phyloP scores from a whole-genome alignment of 306 rosid genomes.

The Citrullus colocynthis region DNA sequence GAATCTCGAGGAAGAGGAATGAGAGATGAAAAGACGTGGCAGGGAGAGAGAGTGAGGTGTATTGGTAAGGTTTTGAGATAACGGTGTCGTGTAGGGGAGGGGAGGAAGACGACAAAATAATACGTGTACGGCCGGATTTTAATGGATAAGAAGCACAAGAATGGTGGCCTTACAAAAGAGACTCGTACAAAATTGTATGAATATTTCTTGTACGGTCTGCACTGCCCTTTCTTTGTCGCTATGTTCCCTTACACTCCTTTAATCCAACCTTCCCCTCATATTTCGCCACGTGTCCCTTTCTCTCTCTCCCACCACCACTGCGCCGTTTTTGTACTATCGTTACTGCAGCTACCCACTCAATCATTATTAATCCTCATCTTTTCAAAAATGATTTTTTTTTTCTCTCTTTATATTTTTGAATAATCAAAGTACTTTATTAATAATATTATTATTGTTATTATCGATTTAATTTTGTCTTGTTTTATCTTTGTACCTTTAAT shows the following conservation, averaged over 20 bases:
- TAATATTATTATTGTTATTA: no score
- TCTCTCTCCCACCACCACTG: not conserved
- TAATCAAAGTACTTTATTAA: no score
- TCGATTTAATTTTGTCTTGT: no score
- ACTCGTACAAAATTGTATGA: not conserved
- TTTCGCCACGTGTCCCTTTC: slow-evolving; percentile 21
- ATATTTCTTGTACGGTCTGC: slow-evolving; percentile 12
- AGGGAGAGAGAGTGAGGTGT: not conserved
- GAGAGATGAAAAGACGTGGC: not conserved
- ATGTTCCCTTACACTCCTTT: not conserved
- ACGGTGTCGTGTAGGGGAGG: not conserved
- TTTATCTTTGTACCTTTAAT: no score
- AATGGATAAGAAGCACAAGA: not conserved
- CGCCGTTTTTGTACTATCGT: not conserved
- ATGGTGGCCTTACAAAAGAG: not conserved
- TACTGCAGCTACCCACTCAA: no score
- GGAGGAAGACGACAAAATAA: slow-evolving; percentile 4
- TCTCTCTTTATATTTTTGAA: no score
- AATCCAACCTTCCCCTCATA: not conserved
- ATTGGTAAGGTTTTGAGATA: not conserved
- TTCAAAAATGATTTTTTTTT: no score
- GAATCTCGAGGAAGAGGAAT: not conserved
- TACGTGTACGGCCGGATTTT: slow-evolving; percentile 23
- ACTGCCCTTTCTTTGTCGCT: not conserved
- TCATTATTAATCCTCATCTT: no score